Percentiles rank a stretch among this genome's conserved stretches.
phyloP scores from a whole-genome alignment of 768 basidiomycete species.

The Hydnomerulius pinastri region DNA sequence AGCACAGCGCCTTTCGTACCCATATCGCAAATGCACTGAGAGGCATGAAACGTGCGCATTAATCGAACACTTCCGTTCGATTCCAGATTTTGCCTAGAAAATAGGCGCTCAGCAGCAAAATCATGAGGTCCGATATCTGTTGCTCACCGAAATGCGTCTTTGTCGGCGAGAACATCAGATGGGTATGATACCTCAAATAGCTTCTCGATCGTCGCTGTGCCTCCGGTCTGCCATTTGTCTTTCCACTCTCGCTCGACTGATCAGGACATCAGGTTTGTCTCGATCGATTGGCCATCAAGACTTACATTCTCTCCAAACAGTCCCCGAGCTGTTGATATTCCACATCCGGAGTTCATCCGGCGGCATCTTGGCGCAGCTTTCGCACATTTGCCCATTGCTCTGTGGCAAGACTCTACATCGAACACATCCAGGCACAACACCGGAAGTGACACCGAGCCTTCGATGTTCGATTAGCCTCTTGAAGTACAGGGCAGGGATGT shows the following conservation, averaged over 20 bases:
- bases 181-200: slow-evolving; percentile 52
- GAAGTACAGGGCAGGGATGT: slow-evolving; percentile 1
- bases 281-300: slow-evolving; percentile 19
- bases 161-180: slow-evolving; percentile 32
- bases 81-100: slow-evolving; percentile 33
- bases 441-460: slow-evolving; percentile 54
- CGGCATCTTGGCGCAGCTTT: slow-evolving; percentile 49
- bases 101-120: slow-evolving; percentile 6
- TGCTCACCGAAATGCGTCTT: slow-evolving; percentile 51
- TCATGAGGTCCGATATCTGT: neutral
- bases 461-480: slow-evolving; percentile 8
- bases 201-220: slow-evolving; percentile 49
- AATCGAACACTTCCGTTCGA: slow-evolving; percentile 40
- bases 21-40: slow-evolving; percentile 70
- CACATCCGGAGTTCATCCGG: slow-evolving; percentile 45
- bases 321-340: slow-evolving; percentile 48
- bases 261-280: slow-evolving; percentile 30
- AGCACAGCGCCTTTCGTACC: slow-evolving; percentile 52
- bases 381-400: slow-evolving; percentile 47
- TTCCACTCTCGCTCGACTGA: slow-evolving; percentile 58
- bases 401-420: slow-evolving; percentile 51
- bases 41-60: slow-evolving; percentile 61
- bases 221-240: slow-evolving; percentile 33
- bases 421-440: slow-evolving; percentile 51
- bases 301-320: slow-evolving; percentile 55